Conservation (phyloP, 495 filamentous ascomycete species). For the Penicillium nucicola region DNA sequence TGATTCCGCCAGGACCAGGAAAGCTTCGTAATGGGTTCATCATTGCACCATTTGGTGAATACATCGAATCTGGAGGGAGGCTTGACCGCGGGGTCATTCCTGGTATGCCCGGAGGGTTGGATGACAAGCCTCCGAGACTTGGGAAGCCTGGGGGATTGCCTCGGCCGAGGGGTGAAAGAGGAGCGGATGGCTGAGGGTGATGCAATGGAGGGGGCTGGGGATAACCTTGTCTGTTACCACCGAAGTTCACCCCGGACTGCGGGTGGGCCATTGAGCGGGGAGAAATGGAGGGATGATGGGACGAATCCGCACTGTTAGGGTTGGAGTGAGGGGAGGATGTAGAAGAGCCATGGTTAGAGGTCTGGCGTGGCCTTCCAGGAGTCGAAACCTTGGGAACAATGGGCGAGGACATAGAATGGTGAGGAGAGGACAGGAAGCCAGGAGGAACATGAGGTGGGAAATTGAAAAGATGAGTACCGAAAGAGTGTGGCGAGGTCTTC, state of each 20-base stretch:
- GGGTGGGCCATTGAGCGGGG: conserved; percentile 39
- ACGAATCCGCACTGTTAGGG: conserved; percentile 34
- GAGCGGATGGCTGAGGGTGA: conserved; percentile 50
- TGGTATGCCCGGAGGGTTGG: conserved; percentile 58
- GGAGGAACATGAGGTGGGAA: conserved; percentile 45
- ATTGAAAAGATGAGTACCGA: conserved; percentile 49
- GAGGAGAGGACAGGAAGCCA: conserved; percentile 65
- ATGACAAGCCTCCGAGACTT: conserved; percentile 45
- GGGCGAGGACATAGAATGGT: conserved; percentile 73
- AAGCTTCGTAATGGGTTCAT: conserved; percentile 52
- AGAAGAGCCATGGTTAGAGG: conserved; percentile 78
- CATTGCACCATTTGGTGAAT: conserved; percentile 45
- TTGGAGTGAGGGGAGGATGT: conserved; percentile 59
- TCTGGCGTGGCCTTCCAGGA: conserved; percentile 68
- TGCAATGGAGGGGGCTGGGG: conserved; percentile 39
- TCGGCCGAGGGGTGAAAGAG: conserved; percentile 53
- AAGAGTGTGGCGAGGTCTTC: conserved; percentile 43
- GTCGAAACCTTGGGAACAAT: conserved; percentile 79
- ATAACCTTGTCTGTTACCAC: conserved; percentile 28
- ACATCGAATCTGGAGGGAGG: conserved; percentile 52
- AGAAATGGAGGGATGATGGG: conserved; percentile 36
- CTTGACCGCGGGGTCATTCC: conserved; percentile 36
- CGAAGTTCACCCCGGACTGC: conserved; percentile 29
- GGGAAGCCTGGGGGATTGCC: conserved; percentile 49
- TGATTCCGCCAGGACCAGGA: conserved; percentile 54